Base-by-base conservation (phyloP, 352 stramenopile species). In the Phytophthora palmivora region DNA sequence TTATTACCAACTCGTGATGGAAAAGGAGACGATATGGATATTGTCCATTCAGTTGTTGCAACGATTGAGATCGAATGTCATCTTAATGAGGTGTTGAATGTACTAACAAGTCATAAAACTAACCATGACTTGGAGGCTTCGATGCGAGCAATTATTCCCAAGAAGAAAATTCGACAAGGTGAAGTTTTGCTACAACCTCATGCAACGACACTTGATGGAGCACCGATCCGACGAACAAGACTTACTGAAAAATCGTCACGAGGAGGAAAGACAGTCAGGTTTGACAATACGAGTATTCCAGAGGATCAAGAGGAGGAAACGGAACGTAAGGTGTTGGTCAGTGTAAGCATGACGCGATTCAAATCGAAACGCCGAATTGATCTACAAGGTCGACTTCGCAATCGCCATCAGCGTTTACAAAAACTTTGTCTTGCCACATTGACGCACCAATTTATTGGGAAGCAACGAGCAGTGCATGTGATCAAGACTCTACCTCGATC, bases 1-100 rank as follows among this genome's bases (percentile, higher is more conserved):
- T 66, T 86, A 9, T 28, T 73, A 28, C 66, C 79, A 8, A 76
- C 53, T 18, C 46, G 53, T 11, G 57, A 69, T 19, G 64, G 63
- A 38, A 61, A 63, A 37, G 68, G 63, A 19, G 73, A 78, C 52
- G 79, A 85, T 39, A 73, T 83, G 63, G 74, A 89, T 51, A 49
- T 89, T 38, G 75, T 79, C 3, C 69, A 89, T 49, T 78, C 77
- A 0, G 42, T 87, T 14, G 55, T 87, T 26, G 72, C 73, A 39
- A 76, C 72, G 36, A 81, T 70, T 12, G 75, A 86, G 51, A 73
- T 89, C 9, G 56, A 72, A 9, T 87, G 77, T 46, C 77, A 87
- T 53, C 38, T 89, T n/a, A 87, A 87, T 38, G 80, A 89, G 26
- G 76, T 89, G 24, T 49, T 89, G 11, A 89, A 85, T 18, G 76